Conservation (phyloP, 2,329 filamentous ascomycete genomes). For the Akanthomyces uredinophilus region DNA sequence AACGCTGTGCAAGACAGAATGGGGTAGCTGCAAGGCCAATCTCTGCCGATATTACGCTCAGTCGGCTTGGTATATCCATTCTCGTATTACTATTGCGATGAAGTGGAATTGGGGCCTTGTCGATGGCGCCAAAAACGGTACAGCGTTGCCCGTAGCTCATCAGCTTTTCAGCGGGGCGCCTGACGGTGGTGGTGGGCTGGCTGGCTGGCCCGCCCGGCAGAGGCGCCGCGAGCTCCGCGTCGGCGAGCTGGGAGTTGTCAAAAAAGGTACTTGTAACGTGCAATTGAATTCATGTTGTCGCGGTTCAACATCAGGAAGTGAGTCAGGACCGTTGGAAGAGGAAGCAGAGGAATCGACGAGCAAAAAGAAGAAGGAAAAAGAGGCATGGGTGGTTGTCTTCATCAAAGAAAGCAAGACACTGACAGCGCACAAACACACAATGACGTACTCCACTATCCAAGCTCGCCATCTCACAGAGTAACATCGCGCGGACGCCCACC, state of each 20-base stretch:
- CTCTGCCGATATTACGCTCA: not conserved
- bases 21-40: not conserved
- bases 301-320: too few species aligned
- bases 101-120: too few species aligned
- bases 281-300: too few species aligned
- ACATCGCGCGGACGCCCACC: not conserved
- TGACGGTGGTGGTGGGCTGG: not conserved
- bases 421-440: not conserved
- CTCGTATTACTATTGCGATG: not conserved
- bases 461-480: conserved; percentile 2
- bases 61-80: not conserved
- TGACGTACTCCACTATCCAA: not conserved
- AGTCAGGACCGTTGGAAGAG: too few species aligned
- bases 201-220: not conserved
- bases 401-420: not conserved
- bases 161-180: not conserved
- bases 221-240: not conserved
- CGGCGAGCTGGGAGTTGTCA: not conserved
- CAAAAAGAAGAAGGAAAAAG: too few species aligned
- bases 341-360: too few species aligned
- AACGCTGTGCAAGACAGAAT: not conserved
- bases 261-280: too few species aligned
- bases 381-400: too few species aligned
- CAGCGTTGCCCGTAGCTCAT: not conserved
- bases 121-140: too few species aligned